Percentiles rank a stretch among this genome's conserved stretches.
These are phyloP conservation scores for Apiotrichum laibachii DNA, from an alignment of 1,284 basidiomycete genomes.

Conservation along the genomic window DNA sequence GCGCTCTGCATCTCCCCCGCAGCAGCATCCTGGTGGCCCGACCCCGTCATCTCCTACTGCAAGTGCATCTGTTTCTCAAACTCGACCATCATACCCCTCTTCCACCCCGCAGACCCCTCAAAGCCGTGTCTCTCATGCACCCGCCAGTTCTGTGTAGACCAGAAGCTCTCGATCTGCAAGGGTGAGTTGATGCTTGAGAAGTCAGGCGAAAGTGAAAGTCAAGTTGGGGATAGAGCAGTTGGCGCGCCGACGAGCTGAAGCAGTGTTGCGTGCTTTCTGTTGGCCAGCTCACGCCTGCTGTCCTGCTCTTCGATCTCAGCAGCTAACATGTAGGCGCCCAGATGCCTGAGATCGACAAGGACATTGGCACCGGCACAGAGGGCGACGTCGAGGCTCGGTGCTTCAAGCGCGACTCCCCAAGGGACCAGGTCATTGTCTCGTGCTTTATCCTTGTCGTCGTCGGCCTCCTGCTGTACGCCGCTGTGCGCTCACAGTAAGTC, in stretches of 20 bases:
- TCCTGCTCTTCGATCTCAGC: too few relatives aligned
- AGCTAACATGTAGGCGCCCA: constrained; percentile 60
- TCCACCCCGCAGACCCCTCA: constrained; percentile 73
- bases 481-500: constrained; percentile 59
- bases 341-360: constrained; percentile 79
- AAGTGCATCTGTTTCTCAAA: constrained; percentile 80
- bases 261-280: neutral
- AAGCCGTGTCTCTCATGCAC: constrained; percentile 91
- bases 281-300: too few relatives aligned
- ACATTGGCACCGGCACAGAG: constrained; percentile 92
- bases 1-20: constrained; percentile 8
- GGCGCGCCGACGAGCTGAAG: too few relatives aligned
- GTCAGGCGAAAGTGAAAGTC: too few relatives aligned
- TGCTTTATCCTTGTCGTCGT: constrained; percentile 81
- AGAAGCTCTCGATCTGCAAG: constrained; percentile 76
- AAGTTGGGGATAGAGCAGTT: neutral
- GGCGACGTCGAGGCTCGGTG: constrained; percentile 93
- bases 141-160: constrained; percentile 91
- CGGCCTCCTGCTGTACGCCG: constrained; percentile 75
- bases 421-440: constrained; percentile 86
- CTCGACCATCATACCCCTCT: constrained; percentile 79
- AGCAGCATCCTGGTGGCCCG: constrained; percentile 31
- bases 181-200: constrained; percentile 23
- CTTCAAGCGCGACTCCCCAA: constrained; percentile 82
- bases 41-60: constrained; percentile 46